Evolutionary conservation across 768 basidiomycete species (phyloP).

Genomic region (Pleurotus platypus): DNA sequence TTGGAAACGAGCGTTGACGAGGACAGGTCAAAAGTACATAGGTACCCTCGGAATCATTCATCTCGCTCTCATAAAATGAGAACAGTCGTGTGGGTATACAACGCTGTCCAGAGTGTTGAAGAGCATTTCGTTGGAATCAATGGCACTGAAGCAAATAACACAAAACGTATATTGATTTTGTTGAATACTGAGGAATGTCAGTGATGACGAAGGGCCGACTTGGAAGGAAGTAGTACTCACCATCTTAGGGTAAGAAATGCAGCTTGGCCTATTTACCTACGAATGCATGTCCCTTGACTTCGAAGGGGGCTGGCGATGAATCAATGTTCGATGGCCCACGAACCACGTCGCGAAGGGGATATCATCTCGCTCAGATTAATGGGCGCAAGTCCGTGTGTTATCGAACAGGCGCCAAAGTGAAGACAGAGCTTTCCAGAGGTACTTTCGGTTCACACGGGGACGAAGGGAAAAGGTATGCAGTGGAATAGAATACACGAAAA

Average conservation of each 20-base stretch:
- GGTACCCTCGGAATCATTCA: slow-evolving; percentile 10
- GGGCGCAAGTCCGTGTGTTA: slow-evolving; percentile 66
- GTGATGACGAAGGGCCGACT: too few relatives aligned
- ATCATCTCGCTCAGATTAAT: slow-evolving; percentile 81
- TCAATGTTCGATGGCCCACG: too few relatives aligned
- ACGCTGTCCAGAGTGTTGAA: slow-evolving; percentile 96
- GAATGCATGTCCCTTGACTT: too few relatives aligned
- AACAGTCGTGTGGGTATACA: slow-evolving; percentile 66
- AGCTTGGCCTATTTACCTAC: too few relatives aligned
- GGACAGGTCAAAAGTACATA: not conserved
- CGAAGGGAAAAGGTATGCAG: not conserved
- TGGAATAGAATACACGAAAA: not conserved
- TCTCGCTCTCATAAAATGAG: slow-evolving; percentile 98
- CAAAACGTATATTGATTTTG: too few relatives aligned
- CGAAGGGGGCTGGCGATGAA: too few relatives aligned
- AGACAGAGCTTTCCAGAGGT: slow-evolving; percentile 38
- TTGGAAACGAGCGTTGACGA: not conserved
- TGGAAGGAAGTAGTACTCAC: too few relatives aligned
- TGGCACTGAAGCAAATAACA: too few relatives aligned
- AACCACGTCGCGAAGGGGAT: not conserved
- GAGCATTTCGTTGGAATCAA: slow-evolving; percentile 45
- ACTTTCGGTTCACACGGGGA: not conserved
- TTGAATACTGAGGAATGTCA: too few relatives aligned
- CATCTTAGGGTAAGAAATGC: too few relatives aligned
- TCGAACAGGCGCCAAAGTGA: slow-evolving; percentile 86